These are phyloP conservation scores for Chaetomium fimeti DNA, from an alignment of 495 filamentous ascomycete genomes.

Conservation along the genomic window DNA sequence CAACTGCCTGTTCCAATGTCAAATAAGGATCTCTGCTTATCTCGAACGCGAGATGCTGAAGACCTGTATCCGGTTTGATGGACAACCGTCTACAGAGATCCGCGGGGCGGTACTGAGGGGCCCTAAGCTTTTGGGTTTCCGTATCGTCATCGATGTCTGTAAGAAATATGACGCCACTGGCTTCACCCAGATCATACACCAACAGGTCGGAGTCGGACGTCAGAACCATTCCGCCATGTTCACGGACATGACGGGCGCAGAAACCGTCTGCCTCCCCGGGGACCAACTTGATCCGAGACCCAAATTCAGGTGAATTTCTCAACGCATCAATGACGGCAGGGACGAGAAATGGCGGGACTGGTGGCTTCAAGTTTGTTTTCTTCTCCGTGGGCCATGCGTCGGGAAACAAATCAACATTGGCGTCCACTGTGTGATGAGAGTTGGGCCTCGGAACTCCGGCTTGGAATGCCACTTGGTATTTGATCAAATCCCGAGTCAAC, in stretches of 20 bases:
- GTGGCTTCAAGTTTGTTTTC: constrained; percentile 36
- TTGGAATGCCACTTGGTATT: constrained; percentile 25
- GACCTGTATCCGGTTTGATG: constrained; percentile 26
- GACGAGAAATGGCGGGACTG: constrained; percentile 64
- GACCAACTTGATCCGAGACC: constrained; percentile 53
- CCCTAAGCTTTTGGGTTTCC: constrained; percentile 30
- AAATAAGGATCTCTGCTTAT: constrained; percentile 36
- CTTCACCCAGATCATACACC: constrained; percentile 59
- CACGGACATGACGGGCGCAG: constrained; percentile 58
- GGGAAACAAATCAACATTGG: constrained; percentile 25
- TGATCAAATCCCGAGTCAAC: constrained; percentile 27
- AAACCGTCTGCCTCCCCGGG: constrained; percentile 70
- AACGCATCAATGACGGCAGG: constrained; percentile 66
- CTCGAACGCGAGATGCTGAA: constrained; percentile 42
- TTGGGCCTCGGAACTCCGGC: constrained; percentile 24
- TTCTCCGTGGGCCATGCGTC: constrained; percentile 15
- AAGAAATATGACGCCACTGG: constrained; percentile 60
- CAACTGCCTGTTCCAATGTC: constrained; percentile 34
- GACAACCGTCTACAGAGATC: constrained; percentile 43
- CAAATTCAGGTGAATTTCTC: constrained; percentile 44
- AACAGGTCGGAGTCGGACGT: constrained; percentile 77
- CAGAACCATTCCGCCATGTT: constrained; percentile 54
- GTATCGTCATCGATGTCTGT: constrained; percentile 44
- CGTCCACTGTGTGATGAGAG: constrained; percentile 1
- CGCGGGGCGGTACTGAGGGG: constrained; percentile 39